phyloP scores from a whole-genome alignment of 2,329 filamentous ascomycete genomes.

The Fusarium phyllophilum region DNA sequence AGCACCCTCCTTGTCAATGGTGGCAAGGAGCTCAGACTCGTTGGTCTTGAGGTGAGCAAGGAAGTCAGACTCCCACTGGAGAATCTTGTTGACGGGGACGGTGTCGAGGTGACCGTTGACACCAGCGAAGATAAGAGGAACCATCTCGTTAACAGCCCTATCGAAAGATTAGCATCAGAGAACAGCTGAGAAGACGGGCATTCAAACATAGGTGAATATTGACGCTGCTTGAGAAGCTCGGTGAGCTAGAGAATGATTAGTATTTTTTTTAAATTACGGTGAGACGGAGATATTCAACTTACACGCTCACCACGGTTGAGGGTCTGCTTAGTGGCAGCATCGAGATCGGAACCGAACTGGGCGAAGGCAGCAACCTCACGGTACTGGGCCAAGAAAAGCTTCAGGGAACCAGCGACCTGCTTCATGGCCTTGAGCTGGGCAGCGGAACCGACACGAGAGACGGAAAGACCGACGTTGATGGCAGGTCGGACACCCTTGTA shows the following conservation, averaged over 20 bases:
- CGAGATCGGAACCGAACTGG: constrained; percentile 99
- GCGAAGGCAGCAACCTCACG: constrained; percentile 99
- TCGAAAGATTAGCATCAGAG: neutral
- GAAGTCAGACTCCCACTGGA: constrained; percentile 95
- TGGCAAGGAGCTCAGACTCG: constrained; percentile 83
- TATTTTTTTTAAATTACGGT: accelerated
- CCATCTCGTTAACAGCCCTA: constrained; percentile 93
- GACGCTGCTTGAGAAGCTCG: constrained; percentile 99
- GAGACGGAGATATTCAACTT: constrained; percentile 53
- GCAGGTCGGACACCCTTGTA: constrained; percentile 99
- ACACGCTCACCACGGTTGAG: constrained; percentile 97
- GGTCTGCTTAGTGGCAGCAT: constrained; percentile 99
- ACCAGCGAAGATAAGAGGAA: constrained; percentile 99
- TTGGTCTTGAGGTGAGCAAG: constrained; percentile 90
- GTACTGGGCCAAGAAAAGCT: constrained; percentile 99
- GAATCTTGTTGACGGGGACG: constrained; percentile 90
- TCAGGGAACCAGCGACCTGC: constrained; percentile 99
- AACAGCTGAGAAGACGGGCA: too few species aligned
- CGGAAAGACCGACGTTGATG: constrained; percentile 99
- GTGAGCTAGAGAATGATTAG: constrained; percentile 69
- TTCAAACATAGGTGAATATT: too few species aligned
- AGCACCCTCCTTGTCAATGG: constrained; percentile 94
- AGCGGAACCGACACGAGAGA: constrained; percentile 99
- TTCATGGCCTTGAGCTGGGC: constrained; percentile 99
- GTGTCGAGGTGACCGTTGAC: constrained; percentile 94